Base-by-base conservation (phyloP, 805 yeast genomes). In the Metschnikowia aberdeeniae region DNA sequence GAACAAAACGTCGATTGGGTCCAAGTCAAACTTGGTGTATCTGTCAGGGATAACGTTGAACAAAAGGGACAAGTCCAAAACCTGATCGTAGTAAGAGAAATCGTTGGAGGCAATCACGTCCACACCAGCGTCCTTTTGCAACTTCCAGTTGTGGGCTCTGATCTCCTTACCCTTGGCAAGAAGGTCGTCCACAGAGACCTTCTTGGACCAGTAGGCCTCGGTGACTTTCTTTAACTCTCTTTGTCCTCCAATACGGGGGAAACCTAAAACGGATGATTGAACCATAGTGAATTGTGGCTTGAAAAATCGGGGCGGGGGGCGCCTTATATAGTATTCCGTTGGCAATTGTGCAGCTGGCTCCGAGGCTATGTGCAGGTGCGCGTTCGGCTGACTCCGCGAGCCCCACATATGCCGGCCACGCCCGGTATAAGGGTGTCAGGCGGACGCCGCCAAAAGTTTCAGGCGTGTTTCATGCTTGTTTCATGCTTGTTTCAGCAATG, bases 221-320 rank as follows among this genome's bases (percentile, higher is more conserved):
- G 99, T 93, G 73, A 89, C 88, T 77, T 93, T 93, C 80, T 93
- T 93, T 74, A 93, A 84, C 80, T 93, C 99, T 83, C 99, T 93
- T 80, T 89, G 89, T 63, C 97, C 93, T 67, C 99, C 99, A 67
- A 92, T 93, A 81, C 99, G 93, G 77, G 99, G 99, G 93, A 93
- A 93, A 73, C 99, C 99, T 76, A 93, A 82, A 63, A 93, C 95
- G 67, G 97, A 82, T 56, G 98, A 92, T 75, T 84, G 84, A 75
- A 92, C 98, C 98, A 92, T 92, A 64, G 50, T 77, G 20, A 27
- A 27, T 11, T 13, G 35, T 26, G 20, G 42, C 31, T 20, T 38
- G 14, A 22, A 38, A 22, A 38, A 38, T 29, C 11, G 29, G 12
- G 34, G 31, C 34, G 42, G 42, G 34, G 34, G 28, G 28, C 34